These are phyloP conservation scores for Fraxinus floribunda DNA, from an alignment of 305 asterid species.

Conservation along the genomic window DNA sequence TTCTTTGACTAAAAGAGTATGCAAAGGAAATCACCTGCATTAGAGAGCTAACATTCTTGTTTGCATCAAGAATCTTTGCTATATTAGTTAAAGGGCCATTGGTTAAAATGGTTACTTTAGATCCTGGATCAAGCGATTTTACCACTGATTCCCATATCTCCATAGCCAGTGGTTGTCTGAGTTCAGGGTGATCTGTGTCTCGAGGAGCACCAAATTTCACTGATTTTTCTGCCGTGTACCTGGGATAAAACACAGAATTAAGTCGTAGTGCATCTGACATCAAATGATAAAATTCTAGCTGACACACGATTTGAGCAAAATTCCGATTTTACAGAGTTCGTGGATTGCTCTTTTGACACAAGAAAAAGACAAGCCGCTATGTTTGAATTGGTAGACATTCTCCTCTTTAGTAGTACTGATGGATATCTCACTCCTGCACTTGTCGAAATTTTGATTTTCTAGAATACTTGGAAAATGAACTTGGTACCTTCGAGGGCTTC, in stretches of 20 bases:
- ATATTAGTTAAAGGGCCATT: conserved; percentile 84
- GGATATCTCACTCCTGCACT: background rate
- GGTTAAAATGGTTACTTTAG: conserved; percentile 64
- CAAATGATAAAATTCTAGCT: background rate
- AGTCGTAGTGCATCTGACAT: background rate
- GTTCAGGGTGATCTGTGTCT: conserved; percentile 74
- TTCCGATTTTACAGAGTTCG: background rate
- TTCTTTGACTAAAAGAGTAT: background rate
- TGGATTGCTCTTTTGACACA: background rate
- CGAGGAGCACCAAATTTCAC: conserved; percentile 72
- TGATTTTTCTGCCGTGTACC: conserved; percentile 75
- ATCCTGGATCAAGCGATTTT: conserved; percentile 47
- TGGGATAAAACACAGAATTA: conserved; percentile 22
- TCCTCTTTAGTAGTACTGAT: background rate
- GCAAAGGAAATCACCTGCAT: conserved; percentile 52
- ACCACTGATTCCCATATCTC: conserved; percentile 68
- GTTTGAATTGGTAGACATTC: background rate
- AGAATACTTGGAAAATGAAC: background rate
- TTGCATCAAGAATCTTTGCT: conserved; percentile 59
- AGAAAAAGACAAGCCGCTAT: background rate
- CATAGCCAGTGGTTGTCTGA: conserved; percentile 72
- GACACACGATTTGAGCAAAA: background rate
- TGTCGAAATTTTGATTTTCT: background rate
- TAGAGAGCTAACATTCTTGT: conserved; percentile 34
- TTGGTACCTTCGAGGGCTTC: conserved; percentile 78